Conservation (phyloP, 2,329 filamentous ascomycete genomes). For the Colletotrichum sp. region DNA sequence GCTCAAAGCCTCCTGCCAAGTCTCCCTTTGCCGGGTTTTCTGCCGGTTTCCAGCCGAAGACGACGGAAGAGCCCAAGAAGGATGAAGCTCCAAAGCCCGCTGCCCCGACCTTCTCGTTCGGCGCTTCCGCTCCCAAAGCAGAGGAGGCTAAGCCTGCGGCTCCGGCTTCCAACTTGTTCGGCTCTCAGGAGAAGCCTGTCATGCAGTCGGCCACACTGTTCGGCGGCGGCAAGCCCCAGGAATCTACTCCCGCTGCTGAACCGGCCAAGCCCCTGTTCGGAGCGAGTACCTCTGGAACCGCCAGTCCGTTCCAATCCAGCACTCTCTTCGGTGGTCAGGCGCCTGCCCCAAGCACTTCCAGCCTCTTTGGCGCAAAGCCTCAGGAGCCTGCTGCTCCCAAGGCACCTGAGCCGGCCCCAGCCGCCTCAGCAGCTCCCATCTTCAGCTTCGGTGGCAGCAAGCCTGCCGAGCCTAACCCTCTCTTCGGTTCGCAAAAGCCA, state of each 20-base stretch:
- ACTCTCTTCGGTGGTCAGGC: conserved; percentile 25
- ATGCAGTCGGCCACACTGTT: conserved; percentile 42
- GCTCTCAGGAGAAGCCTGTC: conserved; percentile 19
- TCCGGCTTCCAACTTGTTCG: conserved; percentile 28
- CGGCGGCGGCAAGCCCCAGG: conserved; percentile 37
- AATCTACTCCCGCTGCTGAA: conserved; percentile 28
- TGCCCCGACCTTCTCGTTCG: conserved; percentile 20
- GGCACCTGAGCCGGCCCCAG: background rate
- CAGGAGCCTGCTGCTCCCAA: background rate
- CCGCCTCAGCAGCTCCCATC: conserved; percentile 28
- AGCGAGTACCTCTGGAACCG: conserved; percentile 9
- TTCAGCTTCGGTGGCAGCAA: conserved; percentile 40
- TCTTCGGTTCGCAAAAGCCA: conserved; percentile 40
- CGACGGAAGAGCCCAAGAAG: conserved; percentile 26
- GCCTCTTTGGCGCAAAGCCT: conserved; percentile 33
- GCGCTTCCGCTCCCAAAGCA: conserved; percentile 11
- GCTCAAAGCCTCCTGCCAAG: conserved; percentile 40
- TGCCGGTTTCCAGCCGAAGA: conserved; percentile 38
- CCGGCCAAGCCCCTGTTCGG: conserved; percentile 30
- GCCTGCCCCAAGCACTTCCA: conserved; percentile 25
- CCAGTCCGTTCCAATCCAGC: conserved; percentile 18
- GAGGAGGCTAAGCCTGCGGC: conserved; percentile 24
- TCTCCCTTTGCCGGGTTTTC: conserved; percentile 24
- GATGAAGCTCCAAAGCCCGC: conserved; percentile 11
- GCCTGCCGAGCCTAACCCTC: conserved; percentile 33